Evolutionary conservation across 2,329 filamentous ascomycete species (phyloP), one percentile per base, ranked within the genome.

Genomic region (Talaromyces sp.): DNA sequence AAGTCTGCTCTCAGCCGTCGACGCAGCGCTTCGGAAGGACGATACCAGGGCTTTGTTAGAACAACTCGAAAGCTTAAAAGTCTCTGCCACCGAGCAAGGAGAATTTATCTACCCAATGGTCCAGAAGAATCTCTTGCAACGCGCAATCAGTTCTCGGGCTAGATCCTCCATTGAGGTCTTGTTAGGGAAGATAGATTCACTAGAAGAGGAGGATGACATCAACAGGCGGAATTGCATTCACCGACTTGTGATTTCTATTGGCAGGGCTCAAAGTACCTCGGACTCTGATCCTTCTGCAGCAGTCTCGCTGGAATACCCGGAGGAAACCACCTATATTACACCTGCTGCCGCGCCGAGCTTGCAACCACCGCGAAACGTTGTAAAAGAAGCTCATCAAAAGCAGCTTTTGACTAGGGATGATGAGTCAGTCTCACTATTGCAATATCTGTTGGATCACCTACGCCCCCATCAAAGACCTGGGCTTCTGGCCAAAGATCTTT

Each of bases 151-250:
- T 74, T 96, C 58, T 87, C 96, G 74, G 80, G 89, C 60, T 82
- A 87, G 82, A 66, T 74, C 78, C 22, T 91, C 85, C 67, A 88
- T 97, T 52, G 77, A 82, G n/a, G 82, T 82, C 59, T 80, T 97
- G 1, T 73, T 99, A 2, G 75, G 78, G 10, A 81, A 85, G 41
- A 80, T 94, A 53, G 81, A 85, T 45, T 86, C 83, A 1, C 80
- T 97, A 2, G 86, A 96, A 52, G 92, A 96, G 68, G 84, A 89
- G 2, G 89, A 96, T 64, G 94, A 97, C 68, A 91, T 99, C 69
- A 96, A 97, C 74, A 87, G 88, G 66, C 87, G 94, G 11, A 99
- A 97, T 70, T 94, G 91, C 70, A 84, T 99, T 51, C 94, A 99
- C 71, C 87, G 94, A 8, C 80, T 97, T 2, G 88, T 99, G 41